Evolutionary conservation across 805 yeast species (phyloP), one percentile per base, ranked within the genome.

Genomic region (Zygotorulaspora sp.): DNA sequence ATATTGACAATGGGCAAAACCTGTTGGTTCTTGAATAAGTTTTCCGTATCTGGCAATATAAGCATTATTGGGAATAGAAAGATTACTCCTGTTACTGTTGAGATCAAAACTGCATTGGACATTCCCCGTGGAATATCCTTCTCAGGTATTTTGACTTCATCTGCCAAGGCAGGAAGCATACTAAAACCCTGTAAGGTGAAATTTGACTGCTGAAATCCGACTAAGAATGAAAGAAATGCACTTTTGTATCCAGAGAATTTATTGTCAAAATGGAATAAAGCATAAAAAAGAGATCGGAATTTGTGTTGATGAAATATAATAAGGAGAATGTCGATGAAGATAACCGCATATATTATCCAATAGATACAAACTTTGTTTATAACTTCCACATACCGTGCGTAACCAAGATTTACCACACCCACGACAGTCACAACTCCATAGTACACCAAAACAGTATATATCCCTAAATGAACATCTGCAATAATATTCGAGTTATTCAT

Each of bases 141-240:
- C 54, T 85, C 92, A 0, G 95, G 90, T 15, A 67, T 67, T 45
- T 78, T 73, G 11, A 85, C 92, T 61, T 85, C 95, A 52, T 85
- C 95, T 32, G 88, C 78, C 68, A 85, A 74, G 5, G 90, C 79
- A 13, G 86, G 83, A 18, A 85, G 67, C 75, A 84, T 78, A 18
- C 90, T 90, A 58, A 82, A 85, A 0, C 92, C 95, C 43, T 84
- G 85, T 53, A 84, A 67, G 15, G 90, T 83, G 61, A 83, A 82
- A 21, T 83, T 78, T 1, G 88, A 78, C 45, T 84, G 82, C 59
- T 82, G 88, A 41, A 85, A 72, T 0, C 92, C 92, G 30, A 85
- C 76, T 35, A 85, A 62, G 45, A 84, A 84, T 2, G 92, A 86
- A 43, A 84, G 50, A 1, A 76, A 71, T 33, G 68, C 72, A 12